Evolutionary conservation across 257 asterid species (phyloP), one percentile per base, ranked within the genome.

Genomic region (Asclepias syriaca): DNA sequence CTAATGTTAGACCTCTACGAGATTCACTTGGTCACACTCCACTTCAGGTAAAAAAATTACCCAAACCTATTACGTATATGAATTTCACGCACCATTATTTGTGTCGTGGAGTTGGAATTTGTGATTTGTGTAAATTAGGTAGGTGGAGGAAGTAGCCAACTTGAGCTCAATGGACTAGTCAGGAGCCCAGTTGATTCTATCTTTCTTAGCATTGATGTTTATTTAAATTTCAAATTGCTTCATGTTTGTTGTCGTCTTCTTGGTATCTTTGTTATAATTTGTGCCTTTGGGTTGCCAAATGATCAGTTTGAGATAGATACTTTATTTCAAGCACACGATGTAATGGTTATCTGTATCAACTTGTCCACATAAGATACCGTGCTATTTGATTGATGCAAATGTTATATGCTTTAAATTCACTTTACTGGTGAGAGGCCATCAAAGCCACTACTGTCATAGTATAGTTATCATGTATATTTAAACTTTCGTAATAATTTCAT

Each of bases 11-110:
- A 81, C 99, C 99, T 75, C 87, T 95, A 73, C 84, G 98, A 78
- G 97, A 92, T 84, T 92, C 96, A 50, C 93, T 92, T 37, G 98
- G 99, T 58, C 99, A 95, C 80, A 95, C 99, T 73, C 98, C 98
- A 55, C 81, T 95, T 72, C 99, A 92, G 99, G 99, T 94, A 75
- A 60, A 70, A 10, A 65, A 53, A 8, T 27, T 27, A 34, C 22
- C 43, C 49, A 27, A 46, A 22, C 65, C 16, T 4, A 27, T 9
- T 18, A 21, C 2, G 14, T 48, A 55, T 56, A 12, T 3, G 5
- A 6, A 29, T 39, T 37, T 22, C 12, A 37, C 65, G 64, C 27
- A 48, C 21, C 34, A 63, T 37, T 63, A 29, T 50, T 51, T 37
- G 29, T 61, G 15, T 69, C 37, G 9, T 8, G 34, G 13, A n/a